Percentiles rank a stretch among this genome's conserved stretches.
phyloP scores from a whole-genome alignment of 306 rosid genomes.

The Trichosanthes cucumerina region DNA sequence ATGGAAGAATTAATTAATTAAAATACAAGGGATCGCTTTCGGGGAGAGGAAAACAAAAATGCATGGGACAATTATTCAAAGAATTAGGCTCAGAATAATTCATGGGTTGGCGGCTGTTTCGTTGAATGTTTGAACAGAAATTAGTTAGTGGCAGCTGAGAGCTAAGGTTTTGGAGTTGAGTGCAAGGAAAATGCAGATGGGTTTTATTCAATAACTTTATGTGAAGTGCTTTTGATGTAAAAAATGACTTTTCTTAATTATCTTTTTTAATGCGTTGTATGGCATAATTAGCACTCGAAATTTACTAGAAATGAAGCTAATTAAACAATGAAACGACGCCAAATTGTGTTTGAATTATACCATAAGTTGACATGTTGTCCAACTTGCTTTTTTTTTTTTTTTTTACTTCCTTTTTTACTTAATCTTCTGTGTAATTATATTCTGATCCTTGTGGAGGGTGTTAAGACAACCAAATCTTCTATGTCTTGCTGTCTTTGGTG shows the following conservation, averaged over 20 bases:
- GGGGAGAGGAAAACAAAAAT: not conserved
- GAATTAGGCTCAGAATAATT: not conserved
- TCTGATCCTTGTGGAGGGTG: not conserved
- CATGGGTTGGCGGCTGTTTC: slow-evolving; percentile 2
- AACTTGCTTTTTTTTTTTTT: not conserved
- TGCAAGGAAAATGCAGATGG: not conserved
- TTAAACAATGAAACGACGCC: not conserved
- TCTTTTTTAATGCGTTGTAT: not conserved
- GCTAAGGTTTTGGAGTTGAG: not conserved
- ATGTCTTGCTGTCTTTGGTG: not conserved
- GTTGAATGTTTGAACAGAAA: not conserved
- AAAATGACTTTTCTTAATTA: not conserved
- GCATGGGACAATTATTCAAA: not conserved
- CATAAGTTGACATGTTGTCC: not conserved
- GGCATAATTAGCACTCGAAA: not conserved
- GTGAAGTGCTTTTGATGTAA: not conserved
- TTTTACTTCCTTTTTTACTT: not conserved
- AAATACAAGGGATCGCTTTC: slow-evolving; percentile 1
- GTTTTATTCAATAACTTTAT: not conserved
- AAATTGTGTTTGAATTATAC: not conserved
- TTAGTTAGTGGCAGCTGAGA: not conserved
- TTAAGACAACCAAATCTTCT: not conserved
- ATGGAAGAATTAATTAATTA: not conserved
- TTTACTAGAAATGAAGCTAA: not conserved
- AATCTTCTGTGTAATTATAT: not conserved